Evolutionary conservation across 2,329 filamentous ascomycete genomes (phyloP).

Genomic region (Penicillium freii): DNA sequence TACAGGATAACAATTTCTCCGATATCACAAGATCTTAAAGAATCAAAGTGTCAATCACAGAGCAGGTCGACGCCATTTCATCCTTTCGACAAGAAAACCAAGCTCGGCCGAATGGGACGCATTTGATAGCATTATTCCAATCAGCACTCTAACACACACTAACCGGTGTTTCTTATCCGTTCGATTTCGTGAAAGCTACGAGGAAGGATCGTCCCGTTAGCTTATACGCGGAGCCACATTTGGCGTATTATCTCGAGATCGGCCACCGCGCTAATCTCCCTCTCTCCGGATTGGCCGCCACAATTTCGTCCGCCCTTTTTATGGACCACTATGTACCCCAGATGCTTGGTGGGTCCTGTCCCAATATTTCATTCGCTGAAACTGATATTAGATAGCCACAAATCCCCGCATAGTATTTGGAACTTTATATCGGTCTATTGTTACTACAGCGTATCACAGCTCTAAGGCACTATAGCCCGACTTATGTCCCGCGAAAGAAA

Average conservation of each 20-base stretch:
- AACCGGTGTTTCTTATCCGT: not conserved
- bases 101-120: not conserved
- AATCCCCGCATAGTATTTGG: constrained; percentile 4
- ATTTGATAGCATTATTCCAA: constrained; percentile 8
- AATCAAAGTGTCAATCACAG: not conserved
- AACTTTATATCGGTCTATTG: constrained; percentile 3
- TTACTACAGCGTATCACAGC: not conserved
- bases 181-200: constrained; percentile 12
- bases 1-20: not conserved
- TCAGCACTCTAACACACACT: not conserved
- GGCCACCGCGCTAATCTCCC: constrained; percentile 1
- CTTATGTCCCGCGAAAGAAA: not conserved
- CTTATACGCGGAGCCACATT: not conserved
- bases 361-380: not conserved
- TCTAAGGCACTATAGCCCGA: not conserved
- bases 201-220: constrained; percentile 11
- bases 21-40: not conserved
- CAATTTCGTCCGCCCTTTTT: constrained; percentile 16
- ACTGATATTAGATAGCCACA: constrained; percentile 1
- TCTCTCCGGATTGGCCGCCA: constrained; percentile 3
- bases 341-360: constrained; percentile 13
- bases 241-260: constrained; percentile 16
- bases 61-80: too few relatives aligned
- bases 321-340: constrained; percentile 26
- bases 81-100: not conserved